These are phyloP conservation scores for Simplicillium sp. DNA, from an alignment of 2,329 filamentous ascomycete species.

Conservation along the genomic window DNA sequence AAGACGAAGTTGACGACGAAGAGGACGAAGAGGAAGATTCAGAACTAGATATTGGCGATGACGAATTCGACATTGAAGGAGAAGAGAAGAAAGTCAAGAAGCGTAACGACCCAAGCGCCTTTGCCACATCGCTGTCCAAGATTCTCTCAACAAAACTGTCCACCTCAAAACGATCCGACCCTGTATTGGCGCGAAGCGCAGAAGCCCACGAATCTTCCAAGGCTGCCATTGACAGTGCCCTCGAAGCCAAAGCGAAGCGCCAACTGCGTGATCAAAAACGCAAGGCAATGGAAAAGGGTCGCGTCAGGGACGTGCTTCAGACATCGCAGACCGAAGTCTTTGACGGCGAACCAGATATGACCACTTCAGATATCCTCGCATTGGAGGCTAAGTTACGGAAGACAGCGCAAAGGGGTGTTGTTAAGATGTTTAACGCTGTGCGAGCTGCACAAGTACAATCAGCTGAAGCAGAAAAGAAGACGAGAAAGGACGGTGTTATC, in stretches of 20 bases:
- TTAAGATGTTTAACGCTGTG: slow-evolving; percentile 94
- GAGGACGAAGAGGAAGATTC: slow-evolving; percentile 21
- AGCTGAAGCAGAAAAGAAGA: slow-evolving; percentile 62
- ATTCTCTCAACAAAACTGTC: slow-evolving; percentile 87
- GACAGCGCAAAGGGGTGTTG: slow-evolving; percentile 85
- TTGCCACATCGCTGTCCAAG: slow-evolving; percentile 87
- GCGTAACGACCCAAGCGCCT: slow-evolving; percentile 83
- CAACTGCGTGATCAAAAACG: slow-evolving; percentile 75
- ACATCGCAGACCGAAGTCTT: slow-evolving; percentile 45
- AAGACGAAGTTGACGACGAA: slow-evolving; percentile 29
- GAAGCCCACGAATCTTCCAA: slow-evolving; percentile 63
- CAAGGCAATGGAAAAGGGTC: slow-evolving; percentile 71
- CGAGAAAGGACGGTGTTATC: slow-evolving; percentile 63
- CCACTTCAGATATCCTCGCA: slow-evolving; percentile 49
- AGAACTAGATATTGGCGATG: slow-evolving; percentile 17
- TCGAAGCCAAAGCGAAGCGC: slow-evolving; percentile 73
- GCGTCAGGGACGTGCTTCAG: slow-evolving; percentile 76
- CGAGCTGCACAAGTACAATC: slow-evolving; percentile 86
- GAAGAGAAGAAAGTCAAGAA: slow-evolving; percentile 47
- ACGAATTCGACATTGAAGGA: slow-evolving; percentile 24
- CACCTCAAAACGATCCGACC: slow-evolving; percentile 71
- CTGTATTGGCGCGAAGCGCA: slow-evolving; percentile 78
- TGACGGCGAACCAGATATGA: slow-evolving; percentile 28
- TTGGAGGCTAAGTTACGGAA: slow-evolving; percentile 75
- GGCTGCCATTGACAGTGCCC: slow-evolving; percentile 61